phyloP scores from a whole-genome alignment of 2,329 filamentous ascomycete species.

The Scytalidium sp. region DNA sequence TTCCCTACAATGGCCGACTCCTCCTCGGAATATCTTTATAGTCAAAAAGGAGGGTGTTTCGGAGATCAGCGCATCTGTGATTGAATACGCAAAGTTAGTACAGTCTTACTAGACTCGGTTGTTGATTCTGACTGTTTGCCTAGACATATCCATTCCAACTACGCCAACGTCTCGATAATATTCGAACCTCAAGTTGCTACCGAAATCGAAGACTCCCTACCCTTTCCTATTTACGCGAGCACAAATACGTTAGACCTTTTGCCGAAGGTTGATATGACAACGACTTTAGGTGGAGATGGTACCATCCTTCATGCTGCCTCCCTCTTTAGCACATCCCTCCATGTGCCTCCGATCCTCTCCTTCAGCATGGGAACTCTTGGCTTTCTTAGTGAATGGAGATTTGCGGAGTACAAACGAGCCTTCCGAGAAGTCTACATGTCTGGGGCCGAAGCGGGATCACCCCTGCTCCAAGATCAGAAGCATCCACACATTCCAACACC shows the following conservation, averaged over 20 bases:
- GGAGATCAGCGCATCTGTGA: conserved; percentile 28
- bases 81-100: conserved; percentile 33
- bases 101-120: neutral
- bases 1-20: conserved; percentile 64
- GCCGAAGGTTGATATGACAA: conserved; percentile 81
- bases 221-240: conserved; percentile 69
- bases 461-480: conserved; percentile 24
- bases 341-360: conserved; percentile 85
- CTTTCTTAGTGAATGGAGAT: conserved; percentile 96
- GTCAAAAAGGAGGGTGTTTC: conserved; percentile 62
- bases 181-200: conserved; percentile 75
- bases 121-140: conserved; percentile 8
- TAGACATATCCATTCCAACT: conserved; percentile 74
- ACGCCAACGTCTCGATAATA: conserved; percentile 77
- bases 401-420: conserved; percentile 85
- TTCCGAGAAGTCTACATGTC: conserved; percentile 93
- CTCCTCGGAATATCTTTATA: conserved; percentile 66
- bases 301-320: conserved; percentile 85
- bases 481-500: conserved; percentile 21
- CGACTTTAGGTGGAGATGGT: conserved; percentile 90
- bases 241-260: conserved; percentile 49
- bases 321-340: conserved; percentile 76
- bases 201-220: conserved; percentile 65
- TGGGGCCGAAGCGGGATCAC: conserved; percentile 45
- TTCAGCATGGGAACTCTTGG: conserved; percentile 97